Conservation (phyloP, 441 rosid genomes). For the Arabidopsis hybrid region DNA sequence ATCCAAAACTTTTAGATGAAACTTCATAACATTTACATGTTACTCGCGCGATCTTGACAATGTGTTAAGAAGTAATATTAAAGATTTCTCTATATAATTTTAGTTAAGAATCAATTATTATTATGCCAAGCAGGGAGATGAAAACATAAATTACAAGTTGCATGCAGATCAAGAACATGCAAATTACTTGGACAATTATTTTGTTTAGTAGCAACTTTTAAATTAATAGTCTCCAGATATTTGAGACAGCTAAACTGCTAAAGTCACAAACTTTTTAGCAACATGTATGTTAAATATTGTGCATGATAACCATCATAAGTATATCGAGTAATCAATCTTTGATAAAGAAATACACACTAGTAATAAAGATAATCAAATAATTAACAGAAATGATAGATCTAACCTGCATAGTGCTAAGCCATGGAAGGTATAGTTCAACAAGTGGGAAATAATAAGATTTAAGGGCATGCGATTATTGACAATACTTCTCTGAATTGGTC, state of each 20-base stretch:
- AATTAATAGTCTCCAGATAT: constrained; percentile 36
- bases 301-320: constrained; percentile 28
- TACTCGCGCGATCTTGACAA: constrained; percentile 28
- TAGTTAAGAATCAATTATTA: constrained; percentile 8
- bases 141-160: constrained; percentile 33
- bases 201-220: constrained; percentile 31
- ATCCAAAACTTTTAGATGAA: constrained; percentile 16
- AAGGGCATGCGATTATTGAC: constrained; percentile 36
- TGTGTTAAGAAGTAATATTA: constrained; percentile 11
- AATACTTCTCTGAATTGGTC: constrained; percentile 15
- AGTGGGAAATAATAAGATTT: constrained; percentile 37
- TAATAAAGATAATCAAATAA: constrained; percentile 16
- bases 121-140: constrained; percentile 9
- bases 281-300: not conserved
- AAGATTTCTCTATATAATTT: not conserved
- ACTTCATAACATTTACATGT: constrained; percentile 21
- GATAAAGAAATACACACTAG: constrained; percentile 10
- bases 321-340: not conserved
- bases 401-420: constrained; percentile 18
- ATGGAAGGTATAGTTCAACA: constrained; percentile 17
- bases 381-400: constrained; percentile 33
- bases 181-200: constrained; percentile 9
- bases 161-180: constrained; percentile 46
- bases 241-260: constrained; percentile 34
- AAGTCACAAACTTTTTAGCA: constrained; percentile 19